These are phyloP conservation scores for Dactylellina drechsleri DNA, from an alignment of 2,329 filamentous ascomycete genomes.

Conservation along the genomic window DNA sequence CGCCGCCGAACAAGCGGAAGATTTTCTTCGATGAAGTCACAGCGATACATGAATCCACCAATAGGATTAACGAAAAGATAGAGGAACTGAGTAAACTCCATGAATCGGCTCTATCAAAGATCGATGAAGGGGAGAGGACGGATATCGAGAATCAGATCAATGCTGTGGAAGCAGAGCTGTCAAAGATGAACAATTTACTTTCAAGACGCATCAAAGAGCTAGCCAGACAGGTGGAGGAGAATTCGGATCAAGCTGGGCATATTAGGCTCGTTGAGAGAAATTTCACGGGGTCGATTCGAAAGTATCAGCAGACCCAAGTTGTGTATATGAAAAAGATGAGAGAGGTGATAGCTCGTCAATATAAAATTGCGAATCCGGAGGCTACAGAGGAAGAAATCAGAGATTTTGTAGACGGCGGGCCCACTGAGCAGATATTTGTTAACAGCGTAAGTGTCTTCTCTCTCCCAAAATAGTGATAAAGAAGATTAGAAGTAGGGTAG, in stretches of 20 bases:
- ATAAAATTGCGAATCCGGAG: constrained; percentile 82
- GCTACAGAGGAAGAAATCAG: constrained; percentile 78
- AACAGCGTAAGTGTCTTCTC: constrained; percentile 72
- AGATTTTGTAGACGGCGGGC: constrained; percentile 78
- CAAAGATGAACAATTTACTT: constrained; percentile 81
- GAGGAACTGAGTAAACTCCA: constrained; percentile 77
- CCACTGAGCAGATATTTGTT: constrained; percentile 76
- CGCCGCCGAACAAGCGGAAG: not conserved
- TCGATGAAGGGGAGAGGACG: constrained; percentile 75
- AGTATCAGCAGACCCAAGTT: constrained; percentile 77
- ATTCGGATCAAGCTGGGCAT: constrained; percentile 79
- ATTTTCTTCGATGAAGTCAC: constrained; percentile 37
- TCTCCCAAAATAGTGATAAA: constrained; percentile 65
- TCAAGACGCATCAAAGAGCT: constrained; percentile 81
- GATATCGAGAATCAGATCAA: constrained; percentile 77
- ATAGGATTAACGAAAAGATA: constrained; percentile 73
- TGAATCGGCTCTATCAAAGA: constrained; percentile 76
- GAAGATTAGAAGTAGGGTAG: not conserved
- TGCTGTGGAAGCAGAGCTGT: constrained; percentile 78
- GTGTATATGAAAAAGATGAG: constrained; percentile 76
- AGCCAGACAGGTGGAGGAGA: constrained; percentile 82
- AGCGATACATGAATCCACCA: constrained; percentile 13
- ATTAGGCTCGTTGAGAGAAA: constrained; percentile 82
- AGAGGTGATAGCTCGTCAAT: constrained; percentile 82
- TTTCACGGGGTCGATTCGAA: constrained; percentile 80